phyloP scores from a whole-genome alignment of 805 yeast genomes.

The Candida ulmi region DNA sequence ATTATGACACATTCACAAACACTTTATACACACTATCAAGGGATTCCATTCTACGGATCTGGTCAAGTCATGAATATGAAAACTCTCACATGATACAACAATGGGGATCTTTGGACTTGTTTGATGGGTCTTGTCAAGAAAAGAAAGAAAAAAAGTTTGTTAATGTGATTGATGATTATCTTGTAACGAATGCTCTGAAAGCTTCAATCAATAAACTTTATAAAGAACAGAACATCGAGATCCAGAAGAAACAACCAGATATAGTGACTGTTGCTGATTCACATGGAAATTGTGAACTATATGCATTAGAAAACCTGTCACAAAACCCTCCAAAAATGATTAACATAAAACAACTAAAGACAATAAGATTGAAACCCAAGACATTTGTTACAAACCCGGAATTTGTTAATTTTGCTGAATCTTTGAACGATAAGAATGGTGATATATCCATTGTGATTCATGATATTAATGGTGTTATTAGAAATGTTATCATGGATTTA shows the following conservation, averaged over 20 bases:
- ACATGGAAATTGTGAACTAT: conserved; percentile 36
- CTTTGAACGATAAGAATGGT: conserved; percentile 15
- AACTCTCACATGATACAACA: conserved; percentile 50
- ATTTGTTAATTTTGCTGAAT: conserved; percentile 31
- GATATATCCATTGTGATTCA: conserved; percentile 40
- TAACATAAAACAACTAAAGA: conserved; percentile 31
- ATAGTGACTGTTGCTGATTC: conserved; percentile 36
- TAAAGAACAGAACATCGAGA: conserved; percentile 20
- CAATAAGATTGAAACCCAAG: conserved; percentile 18
- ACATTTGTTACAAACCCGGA: conserved; percentile 28
- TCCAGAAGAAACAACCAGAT: conserved; percentile 31
- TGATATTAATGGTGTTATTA: conserved; percentile 35
- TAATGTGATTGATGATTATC: conserved; percentile 35
- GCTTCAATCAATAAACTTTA: conserved; percentile 7
- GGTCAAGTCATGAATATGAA: conserved; percentile 61
- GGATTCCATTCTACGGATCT: conserved; percentile 56
- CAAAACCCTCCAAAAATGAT: conserved; percentile 52
- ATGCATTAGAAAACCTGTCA: conserved; percentile 45
- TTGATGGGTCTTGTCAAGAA: conserved; percentile 4
- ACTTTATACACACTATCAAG: conserved; percentile 60
- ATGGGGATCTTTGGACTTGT: conserved; percentile 45
- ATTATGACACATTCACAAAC: conserved; percentile 35
- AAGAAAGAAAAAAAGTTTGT: conserved; percentile 25
- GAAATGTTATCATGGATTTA: conserved; percentile 26
- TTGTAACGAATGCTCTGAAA: conserved; percentile 24